A percentile compares a stretch with the other conserved stretches of the same genome.
These are phyloP conservation scores for Eucalyptus albens DNA, from an alignment of 345 rosid genomes.

Conservation along the genomic window DNA sequence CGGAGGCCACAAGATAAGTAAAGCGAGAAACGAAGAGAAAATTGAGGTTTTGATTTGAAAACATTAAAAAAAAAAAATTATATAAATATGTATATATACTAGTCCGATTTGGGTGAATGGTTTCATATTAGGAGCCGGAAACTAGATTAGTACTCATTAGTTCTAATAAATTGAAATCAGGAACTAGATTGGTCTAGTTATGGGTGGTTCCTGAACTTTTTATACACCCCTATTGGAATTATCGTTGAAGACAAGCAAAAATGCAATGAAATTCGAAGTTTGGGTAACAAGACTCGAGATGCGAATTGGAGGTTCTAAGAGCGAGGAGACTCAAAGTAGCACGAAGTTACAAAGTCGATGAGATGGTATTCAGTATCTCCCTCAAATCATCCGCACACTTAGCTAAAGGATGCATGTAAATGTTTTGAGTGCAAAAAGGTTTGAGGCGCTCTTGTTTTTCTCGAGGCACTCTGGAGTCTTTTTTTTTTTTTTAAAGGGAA, in stretches of 20 bases:
- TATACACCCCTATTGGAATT: neutral
- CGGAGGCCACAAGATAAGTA: neutral
- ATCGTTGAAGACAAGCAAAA: neutral
- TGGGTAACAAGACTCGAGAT: neutral
- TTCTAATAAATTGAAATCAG: too few species aligned
- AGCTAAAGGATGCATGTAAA: neutral
- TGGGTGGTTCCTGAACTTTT: too few species aligned
- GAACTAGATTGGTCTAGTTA: fast-evolving
- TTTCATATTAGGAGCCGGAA: too few species aligned
- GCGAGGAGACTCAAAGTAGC: neutral
- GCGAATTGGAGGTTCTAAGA: neutral
- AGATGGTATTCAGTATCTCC: neutral
- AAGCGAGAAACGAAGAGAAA: neutral
- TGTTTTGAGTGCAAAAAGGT: neutral
- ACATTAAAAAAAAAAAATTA: too few species aligned
- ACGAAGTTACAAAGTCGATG: neutral
- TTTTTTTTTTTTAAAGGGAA: neutral
- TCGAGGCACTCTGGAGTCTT: fast-evolving
- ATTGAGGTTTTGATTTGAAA: too few species aligned
- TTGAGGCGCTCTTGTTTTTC: neutral
- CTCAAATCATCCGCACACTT: neutral
- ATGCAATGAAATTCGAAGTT: neutral
- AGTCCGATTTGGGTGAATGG: too few species aligned
- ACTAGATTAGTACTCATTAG: too few species aligned
- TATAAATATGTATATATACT: too few species aligned